Evolutionary conservation across 2,329 filamentous ascomycete genomes (phyloP), one percentile per base, ranked within the genome.

Genomic region (Lecanicillium sp.): DNA sequence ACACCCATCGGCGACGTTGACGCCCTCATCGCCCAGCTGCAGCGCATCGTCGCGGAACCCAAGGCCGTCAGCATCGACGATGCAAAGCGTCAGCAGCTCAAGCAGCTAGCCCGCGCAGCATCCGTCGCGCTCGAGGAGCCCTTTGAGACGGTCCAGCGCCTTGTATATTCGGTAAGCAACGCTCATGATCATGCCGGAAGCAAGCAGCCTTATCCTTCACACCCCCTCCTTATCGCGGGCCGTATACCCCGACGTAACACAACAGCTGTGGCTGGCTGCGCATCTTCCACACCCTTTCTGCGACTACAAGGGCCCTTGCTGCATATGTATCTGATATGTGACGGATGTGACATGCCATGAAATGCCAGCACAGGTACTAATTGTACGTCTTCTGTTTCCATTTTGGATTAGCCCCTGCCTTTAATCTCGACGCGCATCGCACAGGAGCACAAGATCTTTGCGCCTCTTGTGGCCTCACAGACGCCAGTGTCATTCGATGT

Each of bases 141-240:
- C 19, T 55, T 54, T 51, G 54, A 55, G 38, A 54, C 51, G 5
- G 39, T 55, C 27, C 49, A 54, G 32, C 47, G 53, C 11, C 29
- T 53, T 17, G 47, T n/a, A 8, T 51, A 51, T 26, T 54, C 53
- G n/a, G 51, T 54, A 33, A 37, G 51, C 12, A 19, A 19, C 20
- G n/a, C n/a, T n/a, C n/a, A n/a, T n/a, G n/a, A n/a, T n/a, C n/a
- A n/a, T n/a, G n/a, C n/a, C n/a, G n/a, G n/a, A n/a, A n/a, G n/a
- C n/a, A n/a, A n/a, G n/a, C n/a, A n/a, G n/a, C n/a, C n/a, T n/a
- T n/a, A n/a, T n/a, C n/a, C n/a, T n/a, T n/a, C n/a, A n/a, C n/a
- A n/a, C n/a, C n/a, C n/a, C n/a, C n/a, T n/a, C n/a, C n/a, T n/a
- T n/a, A n/a, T n/a, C n/a, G n/a, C n/a, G n/a, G n/a, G n/a, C n/a